Percentiles rank a stretch among this genome's conserved stretches.
phyloP scores from a whole-genome alignment of 345 rosid species.

The Fremontodendron californicum region DNA sequence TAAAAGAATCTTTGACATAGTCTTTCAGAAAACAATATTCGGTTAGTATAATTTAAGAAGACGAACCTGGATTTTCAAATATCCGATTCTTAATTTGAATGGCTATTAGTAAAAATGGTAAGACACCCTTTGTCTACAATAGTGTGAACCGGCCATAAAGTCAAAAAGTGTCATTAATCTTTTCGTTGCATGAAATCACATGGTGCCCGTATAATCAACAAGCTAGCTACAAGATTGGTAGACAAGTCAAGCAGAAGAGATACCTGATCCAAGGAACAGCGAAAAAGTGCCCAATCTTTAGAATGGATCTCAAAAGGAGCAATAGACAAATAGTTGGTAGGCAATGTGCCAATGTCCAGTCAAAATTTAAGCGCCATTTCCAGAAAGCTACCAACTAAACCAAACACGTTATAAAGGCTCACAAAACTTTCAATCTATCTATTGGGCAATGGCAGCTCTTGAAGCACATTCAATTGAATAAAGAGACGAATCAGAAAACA shows the following conservation, averaged over 20 bases:
- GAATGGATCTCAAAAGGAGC: constrained; percentile 7
- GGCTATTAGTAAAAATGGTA: background rate
- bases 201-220: background rate
- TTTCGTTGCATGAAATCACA: constrained; percentile 7
- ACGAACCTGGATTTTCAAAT: background rate
- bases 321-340: constrained; percentile 2
- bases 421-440: background rate
- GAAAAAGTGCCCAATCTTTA: constrained; percentile 7
- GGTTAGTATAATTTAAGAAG: background rate
- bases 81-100: background rate
- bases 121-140: background rate
- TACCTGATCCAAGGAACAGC: constrained; percentile 3
- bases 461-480: background rate
- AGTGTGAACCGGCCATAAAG: background rate
- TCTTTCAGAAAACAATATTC: background rate
- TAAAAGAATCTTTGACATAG: background rate
- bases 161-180: background rate
- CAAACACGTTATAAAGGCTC: background rate
- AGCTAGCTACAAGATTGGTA: background rate
- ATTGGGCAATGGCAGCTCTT: background rate
- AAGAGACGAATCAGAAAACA: background rate
- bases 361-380: background rate
- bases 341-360: background rate
- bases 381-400: background rate
- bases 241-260: constrained; percentile 10